Conservation (phyloP, 1,284 basidiomycete genomes). For the Abortiporus biennis region DNA sequence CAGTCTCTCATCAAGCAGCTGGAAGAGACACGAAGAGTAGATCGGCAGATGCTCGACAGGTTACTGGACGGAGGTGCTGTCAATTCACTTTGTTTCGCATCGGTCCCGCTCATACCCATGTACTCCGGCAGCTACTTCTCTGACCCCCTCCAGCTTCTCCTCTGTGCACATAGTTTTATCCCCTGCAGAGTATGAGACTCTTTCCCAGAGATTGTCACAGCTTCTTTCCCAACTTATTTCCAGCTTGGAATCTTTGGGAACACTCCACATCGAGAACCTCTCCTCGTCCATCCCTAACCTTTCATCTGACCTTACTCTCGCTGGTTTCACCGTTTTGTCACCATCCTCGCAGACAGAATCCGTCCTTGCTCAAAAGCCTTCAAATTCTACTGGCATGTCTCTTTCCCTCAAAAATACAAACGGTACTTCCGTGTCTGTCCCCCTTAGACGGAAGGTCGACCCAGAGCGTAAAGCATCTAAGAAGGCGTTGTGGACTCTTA, state of each 20-base stretch:
- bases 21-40: constrained; percentile 46
- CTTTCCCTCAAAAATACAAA: constrained; percentile 28
- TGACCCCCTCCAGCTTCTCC: constrained; percentile 51
- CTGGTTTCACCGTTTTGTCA: constrained; percentile 57
- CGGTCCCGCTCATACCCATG: constrained; percentile 7
- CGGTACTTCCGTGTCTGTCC: constrained; percentile 32
- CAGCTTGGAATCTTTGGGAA: constrained; percentile 59
- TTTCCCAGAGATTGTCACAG: constrained; percentile 44
- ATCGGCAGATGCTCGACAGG: constrained; percentile 72
- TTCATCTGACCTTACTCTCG: constrained; percentile 50
- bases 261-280: constrained; percentile 57
- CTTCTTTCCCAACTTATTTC: constrained; percentile 54
- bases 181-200: constrained; percentile 50
- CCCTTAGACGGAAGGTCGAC: constrained; percentile 44
- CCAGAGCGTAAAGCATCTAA: constrained; percentile 60
- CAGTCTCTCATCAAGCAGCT: constrained; percentile 59
- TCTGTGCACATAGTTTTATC: constrained; percentile 62
- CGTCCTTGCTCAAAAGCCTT: constrained; percentile 65
- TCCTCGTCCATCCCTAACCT: constrained; percentile 36
- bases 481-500: constrained; percentile 76
- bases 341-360: constrained; percentile 29
- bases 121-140: constrained; percentile 43
- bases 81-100: constrained; percentile 8
- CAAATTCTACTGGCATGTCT: constrained; percentile 30
- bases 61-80: constrained; percentile 68